Conservation (phyloP, 163 green algal species). For the Scenedesmus sp. region DNA sequence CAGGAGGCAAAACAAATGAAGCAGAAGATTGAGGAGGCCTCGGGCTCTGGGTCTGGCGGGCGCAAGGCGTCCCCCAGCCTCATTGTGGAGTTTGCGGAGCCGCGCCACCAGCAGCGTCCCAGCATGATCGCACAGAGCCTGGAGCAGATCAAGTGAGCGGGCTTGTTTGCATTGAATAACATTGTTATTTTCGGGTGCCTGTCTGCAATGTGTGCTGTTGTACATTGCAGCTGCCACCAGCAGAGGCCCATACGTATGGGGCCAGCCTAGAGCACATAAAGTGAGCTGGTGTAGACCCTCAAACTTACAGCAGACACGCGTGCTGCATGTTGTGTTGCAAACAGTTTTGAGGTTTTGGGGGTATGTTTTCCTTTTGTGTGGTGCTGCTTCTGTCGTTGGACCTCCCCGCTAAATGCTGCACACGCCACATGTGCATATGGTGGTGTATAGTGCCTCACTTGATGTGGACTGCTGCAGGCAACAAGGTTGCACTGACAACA, state of each 20-base stretch:
- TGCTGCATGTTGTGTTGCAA: no score
- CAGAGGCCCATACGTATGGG: no score
- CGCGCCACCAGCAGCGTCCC: conserved; percentile 39
- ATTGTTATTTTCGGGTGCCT: background rate
- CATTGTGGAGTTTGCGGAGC: conserved; percentile 41
- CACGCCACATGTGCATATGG: no score
- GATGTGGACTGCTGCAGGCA: background rate
- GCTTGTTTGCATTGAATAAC: background rate
- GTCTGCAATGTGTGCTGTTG: background rate
- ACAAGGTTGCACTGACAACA: background rate
- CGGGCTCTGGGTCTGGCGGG: background rate
- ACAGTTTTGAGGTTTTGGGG: no score
- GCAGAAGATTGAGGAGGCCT: background rate
- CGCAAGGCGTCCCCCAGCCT: background rate
- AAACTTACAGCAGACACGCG: no score
- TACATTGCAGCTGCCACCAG: no score
- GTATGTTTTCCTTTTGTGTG: no score
- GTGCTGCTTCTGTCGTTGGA: no score
- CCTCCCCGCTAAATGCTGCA: background rate
- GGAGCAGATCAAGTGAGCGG: conserved; percentile 35
- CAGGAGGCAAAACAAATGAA: no score
- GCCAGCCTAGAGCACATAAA: no score
- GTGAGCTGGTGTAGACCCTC: no score
- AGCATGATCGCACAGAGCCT: conserved; percentile 31
- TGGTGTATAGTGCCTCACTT: background rate